Conservation (phyloP, 208 protist genomes). For the Wallacemonas sp. region DNA sequence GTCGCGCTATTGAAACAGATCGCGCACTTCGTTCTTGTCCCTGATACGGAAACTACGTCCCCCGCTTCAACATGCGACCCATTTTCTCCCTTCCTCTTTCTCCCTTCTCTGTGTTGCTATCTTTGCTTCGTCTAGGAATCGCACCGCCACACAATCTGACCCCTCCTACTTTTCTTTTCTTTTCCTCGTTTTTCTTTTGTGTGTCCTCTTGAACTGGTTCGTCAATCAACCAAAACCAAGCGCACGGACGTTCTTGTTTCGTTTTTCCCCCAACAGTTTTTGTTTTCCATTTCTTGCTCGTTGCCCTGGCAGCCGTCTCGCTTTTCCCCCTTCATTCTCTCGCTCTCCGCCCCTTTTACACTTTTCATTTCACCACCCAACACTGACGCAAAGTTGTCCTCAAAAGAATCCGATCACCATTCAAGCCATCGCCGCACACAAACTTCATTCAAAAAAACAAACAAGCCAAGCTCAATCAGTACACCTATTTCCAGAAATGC, state of each 20-base stretch:
- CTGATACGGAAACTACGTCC: no score
- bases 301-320: background rate
- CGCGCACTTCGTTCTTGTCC: no score
- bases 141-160: background rate
- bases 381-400: no score
- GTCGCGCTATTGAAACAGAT: no score
- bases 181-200: conserved; percentile 9
- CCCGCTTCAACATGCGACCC: no score
- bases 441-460: no score
- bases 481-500: conserved; percentile 1
- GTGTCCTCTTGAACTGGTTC: background rate
- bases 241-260: background rate
- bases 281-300: conserved; percentile 15
- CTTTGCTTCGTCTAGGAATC: background rate
- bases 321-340: background rate
- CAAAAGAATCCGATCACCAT: no score
- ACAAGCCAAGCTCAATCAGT: no score
- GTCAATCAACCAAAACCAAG: background rate
- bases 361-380: background rate
- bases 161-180: conserved; percentile 1
- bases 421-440: no score
- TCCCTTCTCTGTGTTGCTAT: conserved; percentile 1
- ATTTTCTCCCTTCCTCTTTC: background rate
- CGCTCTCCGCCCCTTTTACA: background rate
- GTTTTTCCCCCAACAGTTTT: conserved; percentile 1